Evolutionary conservation across 306 rosid species (phyloP).

Genomic region (Vicia sativa): DNA sequence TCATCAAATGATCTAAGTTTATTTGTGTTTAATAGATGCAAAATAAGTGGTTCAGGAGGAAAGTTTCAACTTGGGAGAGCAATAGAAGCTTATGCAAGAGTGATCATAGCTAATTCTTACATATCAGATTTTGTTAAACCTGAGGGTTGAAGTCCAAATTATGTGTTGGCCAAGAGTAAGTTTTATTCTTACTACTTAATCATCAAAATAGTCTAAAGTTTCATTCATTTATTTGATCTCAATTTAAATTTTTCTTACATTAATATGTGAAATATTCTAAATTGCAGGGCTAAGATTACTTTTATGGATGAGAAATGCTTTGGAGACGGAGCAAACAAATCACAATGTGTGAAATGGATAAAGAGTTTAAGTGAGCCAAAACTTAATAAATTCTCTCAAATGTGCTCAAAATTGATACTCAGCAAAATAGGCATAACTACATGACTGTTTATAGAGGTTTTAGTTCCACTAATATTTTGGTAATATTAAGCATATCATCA

Average conservation of each 20-base stretch:
- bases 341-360: constrained; percentile 51
- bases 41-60: constrained; percentile 40
- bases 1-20: constrained; percentile 30
- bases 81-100: constrained; percentile 39
- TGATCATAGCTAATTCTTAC: constrained; percentile 42
- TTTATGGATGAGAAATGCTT: constrained; percentile 41
- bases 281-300: constrained; percentile 30
- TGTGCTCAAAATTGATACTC: no score
- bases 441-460: no score
- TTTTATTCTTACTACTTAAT: no score
- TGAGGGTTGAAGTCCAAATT: constrained; percentile 41
- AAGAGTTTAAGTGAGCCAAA: not conserved
- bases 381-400: not conserved
- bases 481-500: no score
- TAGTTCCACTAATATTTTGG: no score
- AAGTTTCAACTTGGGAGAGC: constrained; percentile 49
- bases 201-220: constrained; percentile 5
- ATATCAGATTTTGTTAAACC: constrained; percentile 37
- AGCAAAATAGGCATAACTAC: no score
- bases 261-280: not conserved
- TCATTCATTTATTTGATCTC: not conserved
- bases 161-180: constrained; percentile 42
- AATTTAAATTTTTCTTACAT: not conserved
- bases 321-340: constrained; percentile 49
- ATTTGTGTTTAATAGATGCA: constrained; percentile 48